Evolutionary conservation across 2,329 filamentous ascomycete genomes (phyloP).

Genomic region (Curvularia spicifera): DNA sequence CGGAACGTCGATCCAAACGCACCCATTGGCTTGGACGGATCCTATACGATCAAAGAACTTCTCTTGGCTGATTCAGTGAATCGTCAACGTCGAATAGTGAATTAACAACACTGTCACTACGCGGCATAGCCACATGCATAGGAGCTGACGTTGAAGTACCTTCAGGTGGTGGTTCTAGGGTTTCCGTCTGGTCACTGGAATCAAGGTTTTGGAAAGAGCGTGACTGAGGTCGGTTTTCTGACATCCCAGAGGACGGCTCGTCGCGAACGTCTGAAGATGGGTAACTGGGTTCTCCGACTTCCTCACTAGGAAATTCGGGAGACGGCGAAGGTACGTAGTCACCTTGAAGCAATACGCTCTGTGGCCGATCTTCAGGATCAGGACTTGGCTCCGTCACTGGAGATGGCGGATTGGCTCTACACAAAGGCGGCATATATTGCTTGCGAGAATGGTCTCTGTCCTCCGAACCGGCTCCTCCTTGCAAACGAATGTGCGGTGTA

Average conservation of each 20-base stretch:
- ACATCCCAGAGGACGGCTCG: not conserved
- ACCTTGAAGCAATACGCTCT: not conserved
- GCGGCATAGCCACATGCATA: not conserved
- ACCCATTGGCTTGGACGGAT: no score
- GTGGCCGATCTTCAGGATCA: not conserved
- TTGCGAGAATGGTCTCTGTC: not conserved
- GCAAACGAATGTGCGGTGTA: not conserved
- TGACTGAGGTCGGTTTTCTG: not conserved
- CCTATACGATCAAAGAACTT: no score
- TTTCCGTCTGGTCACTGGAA: no score
- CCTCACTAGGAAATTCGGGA: not conserved
- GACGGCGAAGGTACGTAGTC: not conserved
- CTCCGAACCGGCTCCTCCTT: conserved; percentile 7
- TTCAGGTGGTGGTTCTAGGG: no score
- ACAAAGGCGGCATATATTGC: not conserved
- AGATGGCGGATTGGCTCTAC: no score
- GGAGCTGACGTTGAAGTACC: no score
- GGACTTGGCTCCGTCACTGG: not conserved
- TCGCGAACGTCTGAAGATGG: not conserved
- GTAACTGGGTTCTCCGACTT: not conserved
- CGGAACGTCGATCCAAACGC: no score
- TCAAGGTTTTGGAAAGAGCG: not conserved
- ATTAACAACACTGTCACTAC: not conserved
- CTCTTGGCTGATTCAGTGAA: not conserved
- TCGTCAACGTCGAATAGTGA: not conserved